phyloP scores from a whole-genome alignment of 1,139 yeast genomes.

The Geotrichum aggregatum region DNA sequence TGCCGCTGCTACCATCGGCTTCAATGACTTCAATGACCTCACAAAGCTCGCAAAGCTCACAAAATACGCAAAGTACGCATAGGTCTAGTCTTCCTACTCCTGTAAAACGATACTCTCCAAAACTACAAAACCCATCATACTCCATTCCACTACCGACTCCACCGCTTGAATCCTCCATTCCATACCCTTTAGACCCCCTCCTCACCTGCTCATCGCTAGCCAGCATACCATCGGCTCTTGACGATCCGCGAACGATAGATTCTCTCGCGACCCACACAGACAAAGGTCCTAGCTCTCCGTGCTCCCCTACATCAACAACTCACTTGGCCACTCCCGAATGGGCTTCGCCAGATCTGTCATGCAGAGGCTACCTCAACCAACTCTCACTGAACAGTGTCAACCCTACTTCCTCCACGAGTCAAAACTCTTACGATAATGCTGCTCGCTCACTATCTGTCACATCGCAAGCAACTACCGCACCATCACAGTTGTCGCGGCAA shows the following conservation, averaged over 20 bases:
- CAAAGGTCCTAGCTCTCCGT: not conserved
- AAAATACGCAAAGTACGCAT: no score
- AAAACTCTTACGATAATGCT: not conserved
- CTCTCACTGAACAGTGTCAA: not conserved
- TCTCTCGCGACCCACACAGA: not conserved
- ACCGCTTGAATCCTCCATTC: not conserved
- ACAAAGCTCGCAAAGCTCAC: no score
- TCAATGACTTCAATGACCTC: no score
- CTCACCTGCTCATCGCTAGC: not conserved
- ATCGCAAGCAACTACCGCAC: no score
- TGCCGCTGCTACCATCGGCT: no score
- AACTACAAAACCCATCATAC: not conserved
- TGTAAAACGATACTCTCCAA: no score
- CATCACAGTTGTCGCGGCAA: no score
- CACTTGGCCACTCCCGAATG: constrained; percentile 11
- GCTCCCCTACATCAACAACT: constrained; percentile 9
- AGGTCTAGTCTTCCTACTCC: no score
- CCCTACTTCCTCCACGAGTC: not conserved
- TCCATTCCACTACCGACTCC: not conserved
- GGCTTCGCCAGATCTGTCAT: constrained; percentile 21
- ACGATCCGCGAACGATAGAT: not conserved
- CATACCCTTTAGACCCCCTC: not conserved
- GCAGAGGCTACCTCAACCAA: constrained; percentile 26
- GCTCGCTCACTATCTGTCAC: no score
- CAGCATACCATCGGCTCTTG: not conserved